Percentiles rank a stretch among this genome's conserved stretches.
phyloP scores from a whole-genome alignment of 1,284 basidiomycete species.

The Vanrija sp. region DNA sequence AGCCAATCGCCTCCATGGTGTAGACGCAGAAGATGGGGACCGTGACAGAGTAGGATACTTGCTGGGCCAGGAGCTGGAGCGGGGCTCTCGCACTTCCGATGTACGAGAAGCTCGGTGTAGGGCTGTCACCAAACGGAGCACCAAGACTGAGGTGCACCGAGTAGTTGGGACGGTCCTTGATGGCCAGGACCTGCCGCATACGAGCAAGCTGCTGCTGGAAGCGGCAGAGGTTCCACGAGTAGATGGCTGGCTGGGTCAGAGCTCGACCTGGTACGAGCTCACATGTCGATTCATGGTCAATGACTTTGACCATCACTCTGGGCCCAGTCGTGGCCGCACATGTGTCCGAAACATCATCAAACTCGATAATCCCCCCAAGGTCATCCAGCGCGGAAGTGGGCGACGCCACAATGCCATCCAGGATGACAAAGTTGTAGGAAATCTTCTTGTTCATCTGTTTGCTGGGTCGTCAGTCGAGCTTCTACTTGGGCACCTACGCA shows the following conservation, averaged over 20 bases:
- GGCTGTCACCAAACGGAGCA: conserved; percentile 85
- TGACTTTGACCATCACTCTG: conserved; percentile 81
- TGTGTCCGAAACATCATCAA: conserved; percentile 85
- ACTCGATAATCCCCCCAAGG: conserved; percentile 81
- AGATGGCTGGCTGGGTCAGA: conserved; percentile 58
- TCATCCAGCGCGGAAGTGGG: conserved; percentile 80
- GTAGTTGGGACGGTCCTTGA: conserved; percentile 87
- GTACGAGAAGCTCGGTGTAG: conserved; percentile 81
- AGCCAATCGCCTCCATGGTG: conserved; percentile 87
- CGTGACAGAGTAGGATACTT: conserved; percentile 67
- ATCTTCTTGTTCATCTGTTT: conserved; percentile 80
- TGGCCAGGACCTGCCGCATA: conserved; percentile 91
- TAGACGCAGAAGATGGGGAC: conserved; percentile 88
- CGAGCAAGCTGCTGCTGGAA: conserved; percentile 82
- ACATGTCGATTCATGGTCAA: conserved; percentile 73
- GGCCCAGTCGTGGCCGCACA: conserved; percentile 70
- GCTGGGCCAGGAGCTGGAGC: conserved; percentile 71
- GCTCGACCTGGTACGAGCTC: conserved; percentile 16
- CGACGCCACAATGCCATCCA: conserved; percentile 56
- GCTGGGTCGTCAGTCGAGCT: conserved; percentile 51
- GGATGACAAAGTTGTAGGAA: conserved; percentile 85
- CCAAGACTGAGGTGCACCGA: conserved; percentile 88
- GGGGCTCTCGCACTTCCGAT: conserved; percentile 83
- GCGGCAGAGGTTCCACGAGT: conserved; percentile 84
- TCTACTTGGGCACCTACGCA: conserved; percentile 56